Percentiles rank a stretch among this genome's conserved stretches.
Conservation (phyloP, 768 basidiomycete genomes). For the Tubosaeta sp. region DNA sequence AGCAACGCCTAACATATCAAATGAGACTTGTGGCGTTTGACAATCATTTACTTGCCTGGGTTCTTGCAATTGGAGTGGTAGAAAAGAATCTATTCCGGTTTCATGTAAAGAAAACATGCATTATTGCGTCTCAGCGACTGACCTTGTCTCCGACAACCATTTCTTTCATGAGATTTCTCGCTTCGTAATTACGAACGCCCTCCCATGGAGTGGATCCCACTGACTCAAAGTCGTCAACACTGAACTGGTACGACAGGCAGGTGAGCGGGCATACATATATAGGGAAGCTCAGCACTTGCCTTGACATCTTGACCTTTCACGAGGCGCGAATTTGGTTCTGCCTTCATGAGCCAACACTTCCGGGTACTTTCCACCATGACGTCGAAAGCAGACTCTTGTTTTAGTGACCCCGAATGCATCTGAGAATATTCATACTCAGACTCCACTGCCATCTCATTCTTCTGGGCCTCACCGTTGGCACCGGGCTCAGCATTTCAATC, state of each 20-base stretch:
- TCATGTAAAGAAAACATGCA: neutral
- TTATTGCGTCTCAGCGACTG: conserved; percentile 3
- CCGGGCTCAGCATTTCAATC: neutral
- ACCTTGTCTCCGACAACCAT: conserved; percentile 78
- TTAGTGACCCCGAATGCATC: too few relatives aligned
- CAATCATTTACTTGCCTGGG: conserved; percentile 50
- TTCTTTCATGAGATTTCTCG: conserved; percentile 77
- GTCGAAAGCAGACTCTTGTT: too few relatives aligned
- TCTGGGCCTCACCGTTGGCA: neutral
- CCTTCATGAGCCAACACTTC: conserved; percentile 73
- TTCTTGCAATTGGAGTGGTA: conserved; percentile 86
- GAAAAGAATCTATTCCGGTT: conserved; percentile 62
- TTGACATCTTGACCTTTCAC: conserved; percentile 88
- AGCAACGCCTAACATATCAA: conserved; percentile 53
- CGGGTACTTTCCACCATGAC: conserved; percentile 5
- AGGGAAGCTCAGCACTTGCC: conserved; percentile 32
- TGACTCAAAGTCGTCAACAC: conserved; percentile 79
- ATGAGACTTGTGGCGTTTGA: conserved; percentile 3
- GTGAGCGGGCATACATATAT: neutral
- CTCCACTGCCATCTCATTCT: neutral
- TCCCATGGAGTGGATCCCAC: conserved; percentile 75
- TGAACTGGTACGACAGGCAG: conserved; percentile 51
- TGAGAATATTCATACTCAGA: neutral
- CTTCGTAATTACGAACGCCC: conserved; percentile 83
- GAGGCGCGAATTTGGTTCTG: conserved; percentile 78